Percentiles rank a stretch among this genome's conserved stretches.
Conservation (phyloP, 495 filamentous ascomycete species). For the Aspergillus mulundensis region DNA sequence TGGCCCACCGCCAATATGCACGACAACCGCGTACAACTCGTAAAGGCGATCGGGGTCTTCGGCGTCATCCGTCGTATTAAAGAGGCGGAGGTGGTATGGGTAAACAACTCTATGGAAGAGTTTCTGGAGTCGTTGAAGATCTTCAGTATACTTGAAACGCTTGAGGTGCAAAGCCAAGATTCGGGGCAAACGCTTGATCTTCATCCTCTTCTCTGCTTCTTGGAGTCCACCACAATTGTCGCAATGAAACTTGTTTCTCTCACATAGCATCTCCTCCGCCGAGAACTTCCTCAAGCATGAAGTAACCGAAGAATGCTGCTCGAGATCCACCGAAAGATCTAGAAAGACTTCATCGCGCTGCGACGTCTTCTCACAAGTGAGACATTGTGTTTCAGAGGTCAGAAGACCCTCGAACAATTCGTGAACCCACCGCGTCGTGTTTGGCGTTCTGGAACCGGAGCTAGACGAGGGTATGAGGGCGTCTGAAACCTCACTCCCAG, state of each 20-base stretch:
- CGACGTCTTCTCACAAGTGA: conserved; percentile 94
- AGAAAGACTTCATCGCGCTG: conserved; percentile 93
- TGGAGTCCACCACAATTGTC: conserved; percentile 95
- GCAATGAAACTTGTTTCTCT: conserved; percentile 97
- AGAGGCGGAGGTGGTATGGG: conserved; percentile 90
- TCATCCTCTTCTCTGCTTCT: conserved; percentile 98
- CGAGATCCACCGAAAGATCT: conserved; percentile 92
- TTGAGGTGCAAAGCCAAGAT: conserved; percentile 92
- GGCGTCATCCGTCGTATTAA: conserved; percentile 97
- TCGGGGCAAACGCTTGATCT: conserved; percentile 90
- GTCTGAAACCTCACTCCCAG: conserved; percentile 35
- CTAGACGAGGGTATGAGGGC: conserved; percentile 43
- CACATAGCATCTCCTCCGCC: conserved; percentile 97
- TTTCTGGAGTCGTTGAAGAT: conserved; percentile 88
- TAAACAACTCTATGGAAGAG: conserved; percentile 96
- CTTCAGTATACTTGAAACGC: conserved; percentile 96
- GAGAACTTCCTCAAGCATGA: conserved; percentile 94
- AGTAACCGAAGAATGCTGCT: conserved; percentile 93
- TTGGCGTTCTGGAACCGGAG: conserved; percentile 40
- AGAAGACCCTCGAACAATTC: conserved; percentile 93
- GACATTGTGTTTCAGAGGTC: conserved; percentile 92
- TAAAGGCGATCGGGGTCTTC: conserved; percentile 93
- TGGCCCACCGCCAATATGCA: conserved; percentile 96
- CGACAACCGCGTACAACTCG: conserved; percentile 96
- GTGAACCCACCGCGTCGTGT: conserved; percentile 85